Evolutionary conservation across 495 filamentous ascomycete genomes (phyloP), one percentile per base, ranked within the genome.

Genomic region (Parmelia sp.): DNA sequence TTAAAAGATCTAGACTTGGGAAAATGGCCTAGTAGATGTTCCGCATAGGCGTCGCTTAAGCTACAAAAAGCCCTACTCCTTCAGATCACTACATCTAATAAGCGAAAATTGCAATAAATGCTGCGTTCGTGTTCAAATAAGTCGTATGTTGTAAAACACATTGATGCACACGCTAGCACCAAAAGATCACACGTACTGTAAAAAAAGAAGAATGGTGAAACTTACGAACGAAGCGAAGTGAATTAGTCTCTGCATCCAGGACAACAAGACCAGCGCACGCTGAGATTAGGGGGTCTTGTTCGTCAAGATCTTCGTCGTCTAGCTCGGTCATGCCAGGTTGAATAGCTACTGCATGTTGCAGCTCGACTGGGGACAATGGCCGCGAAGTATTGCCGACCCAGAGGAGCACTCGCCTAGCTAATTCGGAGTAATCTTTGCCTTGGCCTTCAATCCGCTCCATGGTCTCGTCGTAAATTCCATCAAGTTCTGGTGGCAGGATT

Each of bases 181-280:
- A 12, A 49, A 49, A 2, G 23, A 49, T 12, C 45, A 25, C 10
- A 10, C 9, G n/a, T n/a, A n/a, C n/a, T n/a, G n/a, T n/a, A n/a
- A n/a, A n/a, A n/a, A n/a, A n/a, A n/a, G n/a, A n/a, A n/a, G n/a
- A n/a, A n/a, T n/a, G n/a, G n/a, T n/a, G n/a, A 4, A 9, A 55
- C 45, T 62, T 62, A 62, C 47, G 60, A 10, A 42, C 35, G 36
- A 62, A 51, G 14, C 60, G 60, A 51, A 51, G 45, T 27, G 60
- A 29, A n/a, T 36, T 12, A 9, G 47, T 40, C 36, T 55, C 47
- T 37, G 36, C 33, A 25, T 62, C 60, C 19, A 40, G 12, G 27
- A 53, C 10, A 3, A 62, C 45, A 5, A 62, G 47, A 25, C 60
- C 60, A 40, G 60, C 60, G 21, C 60, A 55, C n/a, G 29, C 60